Conservation (phyloP, 495 filamentous ascomycete genomes). For the Cryomyces antarcticus region DNA sequence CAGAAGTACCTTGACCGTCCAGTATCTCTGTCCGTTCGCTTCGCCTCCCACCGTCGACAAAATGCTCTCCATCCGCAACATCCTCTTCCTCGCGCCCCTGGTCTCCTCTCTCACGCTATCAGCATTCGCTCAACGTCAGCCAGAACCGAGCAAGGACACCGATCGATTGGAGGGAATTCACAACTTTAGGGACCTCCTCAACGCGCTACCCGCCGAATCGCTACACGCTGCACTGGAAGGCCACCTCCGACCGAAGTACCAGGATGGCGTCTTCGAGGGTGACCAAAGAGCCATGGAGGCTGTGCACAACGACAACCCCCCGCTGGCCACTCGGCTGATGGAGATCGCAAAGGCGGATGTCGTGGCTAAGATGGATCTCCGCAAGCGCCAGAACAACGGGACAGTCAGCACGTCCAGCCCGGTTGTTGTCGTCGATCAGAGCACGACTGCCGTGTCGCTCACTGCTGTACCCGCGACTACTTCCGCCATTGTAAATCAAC, state of each 20-base stretch:
- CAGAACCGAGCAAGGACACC: constrained; percentile 3
- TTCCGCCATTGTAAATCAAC: background rate
- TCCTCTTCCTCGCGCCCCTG: constrained; percentile 10
- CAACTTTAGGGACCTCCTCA: constrained; percentile 21
- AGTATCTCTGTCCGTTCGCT: no score
- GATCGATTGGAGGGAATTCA: constrained; percentile 2
- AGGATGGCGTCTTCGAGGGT: constrained; percentile 26
- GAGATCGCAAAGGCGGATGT: constrained; percentile 8
- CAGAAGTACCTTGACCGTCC: no score
- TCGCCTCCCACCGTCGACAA: background rate
- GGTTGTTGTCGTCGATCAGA: constrained; percentile 1
- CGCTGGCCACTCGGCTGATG: constrained; percentile 21
- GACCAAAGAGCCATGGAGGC: constrained; percentile 21
- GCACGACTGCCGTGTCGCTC: background rate
- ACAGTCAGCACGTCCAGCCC: constrained; percentile 4
- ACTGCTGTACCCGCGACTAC: background rate
- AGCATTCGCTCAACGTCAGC: background rate
- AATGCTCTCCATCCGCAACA: constrained; percentile 12
- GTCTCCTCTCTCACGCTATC: constrained; percentile 3
- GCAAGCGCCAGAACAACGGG: constrained; percentile 10
- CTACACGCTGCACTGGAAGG: constrained; percentile 23
- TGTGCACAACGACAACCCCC: constrained; percentile 22
- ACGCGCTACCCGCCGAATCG: constrained; percentile 19
- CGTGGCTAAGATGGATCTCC: constrained; percentile 7
- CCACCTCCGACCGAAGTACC: constrained; percentile 19